Percentiles rank a stretch among this genome's conserved stretches.
Evolutionary conservation across 2,329 filamentous ascomycete genomes (phyloP).

Genomic region (Aspergillus eucalypticola): DNA sequence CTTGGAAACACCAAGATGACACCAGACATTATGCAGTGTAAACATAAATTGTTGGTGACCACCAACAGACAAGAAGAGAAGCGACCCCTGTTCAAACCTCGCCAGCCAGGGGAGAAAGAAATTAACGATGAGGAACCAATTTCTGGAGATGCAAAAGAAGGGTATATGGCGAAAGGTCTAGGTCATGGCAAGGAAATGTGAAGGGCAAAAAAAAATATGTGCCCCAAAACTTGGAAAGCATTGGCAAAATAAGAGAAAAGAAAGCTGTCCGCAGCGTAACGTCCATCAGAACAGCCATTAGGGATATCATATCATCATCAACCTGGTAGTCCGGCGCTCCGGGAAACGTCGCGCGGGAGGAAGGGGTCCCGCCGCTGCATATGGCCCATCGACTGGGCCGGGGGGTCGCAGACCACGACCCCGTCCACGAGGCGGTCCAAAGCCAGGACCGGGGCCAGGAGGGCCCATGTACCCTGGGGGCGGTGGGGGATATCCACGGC

Average conservation of each 20-base stretch:
- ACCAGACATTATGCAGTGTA: not conserved
- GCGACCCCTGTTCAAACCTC: not conserved
- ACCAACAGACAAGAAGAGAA: conserved; percentile 1
- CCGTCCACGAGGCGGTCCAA: not conserved
- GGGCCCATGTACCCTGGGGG: conserved; percentile 19
- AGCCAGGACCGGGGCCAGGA: conserved; percentile 21
- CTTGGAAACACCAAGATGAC: not conserved
- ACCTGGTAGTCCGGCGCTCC: conserved; percentile 50
- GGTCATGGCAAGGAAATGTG: not conserved
- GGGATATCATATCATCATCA: conserved; percentile 49
- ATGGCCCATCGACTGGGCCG: conserved; percentile 25
- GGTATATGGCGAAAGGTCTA: conserved; percentile 2
- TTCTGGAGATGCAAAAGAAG: not conserved
- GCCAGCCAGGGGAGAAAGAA: not conserved
- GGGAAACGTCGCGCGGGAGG: conserved; percentile 39
- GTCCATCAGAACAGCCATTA: not conserved
- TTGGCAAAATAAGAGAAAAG: not conserved
- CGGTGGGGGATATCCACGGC: conserved; percentile 25
- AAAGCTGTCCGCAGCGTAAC: not conserved
- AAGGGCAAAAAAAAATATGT: not conserved
- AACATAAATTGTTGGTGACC: not conserved
- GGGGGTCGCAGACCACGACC: conserved; percentile 21
- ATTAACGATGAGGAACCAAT: not conserved
- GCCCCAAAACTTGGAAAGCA: not conserved
- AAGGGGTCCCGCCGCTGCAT: conserved; percentile 17